phyloP scores from a whole-genome alignment of 1,284 basidiomycete genomes.

The Tilletia indica region DNA sequence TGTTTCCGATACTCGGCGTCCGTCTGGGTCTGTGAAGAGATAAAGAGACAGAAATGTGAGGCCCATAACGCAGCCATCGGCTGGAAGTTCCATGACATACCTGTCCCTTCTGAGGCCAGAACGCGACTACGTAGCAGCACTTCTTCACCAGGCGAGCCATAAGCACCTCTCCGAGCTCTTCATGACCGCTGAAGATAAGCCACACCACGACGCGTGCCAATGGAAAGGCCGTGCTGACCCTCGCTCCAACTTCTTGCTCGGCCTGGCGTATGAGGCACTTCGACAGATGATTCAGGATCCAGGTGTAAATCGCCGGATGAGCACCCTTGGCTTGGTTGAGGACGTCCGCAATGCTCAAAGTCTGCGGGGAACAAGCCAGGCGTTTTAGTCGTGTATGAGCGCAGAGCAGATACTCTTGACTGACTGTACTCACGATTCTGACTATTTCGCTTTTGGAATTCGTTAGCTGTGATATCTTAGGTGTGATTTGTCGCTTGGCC shows the following conservation, averaged over 20 bases:
- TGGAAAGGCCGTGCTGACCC: slow-evolving; percentile 78
- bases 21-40: slow-evolving; percentile 32
- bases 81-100: slow-evolving; percentile 12
- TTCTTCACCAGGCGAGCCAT: slow-evolving; percentile 81
- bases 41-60: neutral
- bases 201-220: slow-evolving; percentile 74
- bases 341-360: slow-evolving; percentile 66
- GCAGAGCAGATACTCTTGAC: neutral
- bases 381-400: neutral
- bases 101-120: slow-evolving; percentile 56
- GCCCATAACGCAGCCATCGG: neutral
- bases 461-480: slow-evolving; percentile 87
- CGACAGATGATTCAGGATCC: slow-evolving; percentile 78
- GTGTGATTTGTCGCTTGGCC: slow-evolving; percentile 79
- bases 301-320: slow-evolving; percentile 63
- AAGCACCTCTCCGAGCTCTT: slow-evolving; percentile 71
- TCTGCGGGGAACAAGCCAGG: slow-evolving; percentile 47
- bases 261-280: slow-evolving; percentile 89
- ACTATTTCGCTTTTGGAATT: slow-evolving; percentile 71
- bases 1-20: slow-evolving; percentile 67
- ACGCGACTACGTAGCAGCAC: slow-evolving; percentile 64
- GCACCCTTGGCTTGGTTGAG: slow-evolving; percentile 54
- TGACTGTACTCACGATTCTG: slow-evolving; percentile 65
- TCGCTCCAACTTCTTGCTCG: slow-evolving; percentile 87
- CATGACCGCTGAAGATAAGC: slow-evolving; percentile 64